Percentiles rank a stretch among this genome's conserved stretches.
These are phyloP conservation scores for Saccharum spontaneum DNA, from an alignment of 176 grass and related monocot genomes.

Conservation along the genomic window DNA sequence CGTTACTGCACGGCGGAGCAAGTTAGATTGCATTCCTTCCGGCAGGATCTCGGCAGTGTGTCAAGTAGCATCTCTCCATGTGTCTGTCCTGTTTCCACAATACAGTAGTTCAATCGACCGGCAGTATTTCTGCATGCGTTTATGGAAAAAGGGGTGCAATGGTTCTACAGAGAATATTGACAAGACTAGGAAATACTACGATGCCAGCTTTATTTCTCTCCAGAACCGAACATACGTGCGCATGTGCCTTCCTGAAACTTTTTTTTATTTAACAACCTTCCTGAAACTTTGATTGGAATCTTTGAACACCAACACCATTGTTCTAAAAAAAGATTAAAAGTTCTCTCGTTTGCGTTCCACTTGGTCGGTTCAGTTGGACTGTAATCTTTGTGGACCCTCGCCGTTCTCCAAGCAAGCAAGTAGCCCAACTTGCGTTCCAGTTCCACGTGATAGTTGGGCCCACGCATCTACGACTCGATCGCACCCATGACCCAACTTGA, in stretches of 20 bases:
- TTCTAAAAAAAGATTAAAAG: background rate
- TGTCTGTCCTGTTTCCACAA: background rate
- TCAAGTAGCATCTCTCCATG: no score
- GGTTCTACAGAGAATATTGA: conserved; percentile 5
- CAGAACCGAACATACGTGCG: background rate
- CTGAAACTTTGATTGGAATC: background rate
- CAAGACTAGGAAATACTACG: background rate
- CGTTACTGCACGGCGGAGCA: background rate
- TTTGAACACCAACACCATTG: background rate
- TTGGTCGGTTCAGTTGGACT: background rate
- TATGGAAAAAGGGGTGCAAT: background rate
- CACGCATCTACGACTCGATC: background rate
- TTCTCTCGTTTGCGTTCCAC: background rate
- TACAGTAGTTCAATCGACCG: background rate
- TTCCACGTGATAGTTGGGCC: background rate
- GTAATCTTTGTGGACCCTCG: background rate
- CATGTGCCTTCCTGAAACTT: background rate
- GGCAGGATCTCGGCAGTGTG: no score
- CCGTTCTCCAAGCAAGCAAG: background rate
- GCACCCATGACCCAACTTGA: background rate
- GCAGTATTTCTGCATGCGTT: background rate
- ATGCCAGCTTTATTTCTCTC: background rate
- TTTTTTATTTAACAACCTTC: no score
- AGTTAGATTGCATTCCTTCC: background rate
- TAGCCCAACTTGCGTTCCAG: background rate